Base-by-base conservation (phyloP, 164 flowering plant species). In the Nymphaea colorata region DNA sequence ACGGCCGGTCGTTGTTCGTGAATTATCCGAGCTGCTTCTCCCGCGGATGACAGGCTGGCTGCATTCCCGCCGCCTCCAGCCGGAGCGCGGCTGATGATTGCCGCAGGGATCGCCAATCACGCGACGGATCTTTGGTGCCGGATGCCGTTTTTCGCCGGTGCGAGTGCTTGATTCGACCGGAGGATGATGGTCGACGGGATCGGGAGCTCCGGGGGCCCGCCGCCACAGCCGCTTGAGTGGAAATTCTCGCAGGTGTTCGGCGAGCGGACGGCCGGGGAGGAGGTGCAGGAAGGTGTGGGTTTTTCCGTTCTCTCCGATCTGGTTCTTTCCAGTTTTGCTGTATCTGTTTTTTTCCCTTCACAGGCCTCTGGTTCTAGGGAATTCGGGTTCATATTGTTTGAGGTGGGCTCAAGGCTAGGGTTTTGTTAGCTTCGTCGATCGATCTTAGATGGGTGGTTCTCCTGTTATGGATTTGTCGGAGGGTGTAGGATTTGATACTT, bases 201-300 rank as follows among this genome's bases (percentile, higher is more conserved):
- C 17, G 77, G 61, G 18, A 85, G 47, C 12, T 76, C 43, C 14
- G 76, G 70, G 61, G 61, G 74, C 60, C 66, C 76, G 67, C 73
- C 85, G 69, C 72, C 80, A 64, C 76, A 72, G 71, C 74, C 86
- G 64, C 85, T 88, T 12, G 94, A 88, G 67, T 90, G 96, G 96
- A 88, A 86, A 70, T 90, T 90, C 78, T 82, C 96, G 45, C 96
- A 90, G 82, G 96, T 90, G 4, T 88, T 90, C 59, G 96, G 96
- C 2, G 96, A 90, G 65, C 76, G 96, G 5, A 61, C 89, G 64
- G 94, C 87, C 15, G 94, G 94, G 3, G 96, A 88, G 69, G 92
- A 88, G 71, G 92, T 88, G 61, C 94, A 85, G 74, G 96, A 88
- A 87, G 94, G 96, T 88, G 73, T 51, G 69, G 15, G 8, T 57